Base-by-base conservation (phyloP, 768 basidiomycete species). In the Cystobasidium onofrii region DNA sequence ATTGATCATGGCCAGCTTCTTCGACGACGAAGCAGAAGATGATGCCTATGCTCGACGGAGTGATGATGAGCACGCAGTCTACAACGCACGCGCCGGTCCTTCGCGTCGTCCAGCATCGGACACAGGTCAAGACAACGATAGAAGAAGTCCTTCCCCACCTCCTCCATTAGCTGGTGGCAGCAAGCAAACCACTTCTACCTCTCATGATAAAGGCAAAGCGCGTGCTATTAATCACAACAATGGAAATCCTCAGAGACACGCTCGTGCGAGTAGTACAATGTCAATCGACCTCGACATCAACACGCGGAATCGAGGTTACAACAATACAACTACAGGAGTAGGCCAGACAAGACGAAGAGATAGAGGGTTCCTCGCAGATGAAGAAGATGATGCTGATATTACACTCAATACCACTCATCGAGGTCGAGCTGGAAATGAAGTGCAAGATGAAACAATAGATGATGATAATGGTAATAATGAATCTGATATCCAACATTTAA, bases 401-500 rank as follows among this genome's bases (percentile, higher is more conserved):
- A 55, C 54, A n/a, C n/a, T 31, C 41, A 43, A 43, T 43, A 18
- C 41, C 7, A 18, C 41, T 7, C 41, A 18, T 43, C 9, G 41
- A 18, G 41, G 41, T 9, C 9, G 41, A 7, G 41, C 7, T 9
- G 41, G 18, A 43, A 18, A 43, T 43, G 41, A 43, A 52, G 12
- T 20, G 65, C n/a, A 66, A 34, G 39, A 44, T 12, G 17, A 12
- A 15, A 50, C 55, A 10, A 69, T 65, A 0, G 36, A 10, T 1
- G 41, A 18, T 0, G 43, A 43, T 25, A 33, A 39, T 13, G 1
- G 39, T 0, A 66, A 65, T 39, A 62, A 10, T 12, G 69, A 75
- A 52, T 44, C 73, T 17, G 70, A 77, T 62, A 74, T 78, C 9
- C 76, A 78, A 73, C 29, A 52, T 52, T 57, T 78, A 7, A 71